Percentiles rank a stretch among this genome's conserved stretches.
phyloP scores from a whole-genome alignment of 2,329 filamentous ascomycete species.

The Lojkania enalia region DNA sequence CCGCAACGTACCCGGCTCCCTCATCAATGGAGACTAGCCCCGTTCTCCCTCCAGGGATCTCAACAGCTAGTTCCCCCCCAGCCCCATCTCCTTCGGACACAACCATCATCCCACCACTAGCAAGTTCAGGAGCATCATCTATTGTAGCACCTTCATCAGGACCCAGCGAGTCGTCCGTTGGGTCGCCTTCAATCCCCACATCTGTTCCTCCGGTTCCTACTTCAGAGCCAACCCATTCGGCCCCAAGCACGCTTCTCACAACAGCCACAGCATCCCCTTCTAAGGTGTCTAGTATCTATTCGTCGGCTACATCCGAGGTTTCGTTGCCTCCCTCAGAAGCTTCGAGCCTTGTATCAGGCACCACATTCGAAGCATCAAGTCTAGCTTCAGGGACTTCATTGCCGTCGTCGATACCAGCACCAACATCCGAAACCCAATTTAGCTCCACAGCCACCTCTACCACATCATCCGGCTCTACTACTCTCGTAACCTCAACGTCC shows the following conservation, averaged over 20 bases:
- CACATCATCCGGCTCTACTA: slow-evolving; percentile 14
- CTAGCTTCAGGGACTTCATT: background rate
- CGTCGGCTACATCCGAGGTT: slow-evolving; percentile 3
- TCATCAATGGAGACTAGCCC: too few species aligned
- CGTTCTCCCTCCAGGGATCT: slow-evolving; percentile 6
- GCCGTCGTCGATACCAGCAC: background rate
- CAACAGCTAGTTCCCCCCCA: background rate
- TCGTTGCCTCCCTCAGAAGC: background rate
- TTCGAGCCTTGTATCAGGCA: background rate
- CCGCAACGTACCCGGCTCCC: too few species aligned
- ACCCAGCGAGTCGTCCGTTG: background rate
- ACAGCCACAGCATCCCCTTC: background rate
- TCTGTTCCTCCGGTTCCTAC: background rate
- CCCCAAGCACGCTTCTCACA: background rate
- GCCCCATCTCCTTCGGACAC: slow-evolving; percentile 1
- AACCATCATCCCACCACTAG: slow-evolving; percentile 2
- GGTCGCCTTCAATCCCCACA: background rate
- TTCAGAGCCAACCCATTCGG: background rate
- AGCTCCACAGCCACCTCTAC: slow-evolving; percentile 15
- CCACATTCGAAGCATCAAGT: background rate
- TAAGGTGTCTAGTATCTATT: background rate
- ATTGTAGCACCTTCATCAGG: background rate
- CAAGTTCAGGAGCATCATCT: slow-evolving; percentile 2
- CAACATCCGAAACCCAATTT: slow-evolving; percentile 3
- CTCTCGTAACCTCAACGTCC: background rate